Conservation (phyloP, 192 early-diverging fungal genomes). For the Coemansia sp. region DNA sequence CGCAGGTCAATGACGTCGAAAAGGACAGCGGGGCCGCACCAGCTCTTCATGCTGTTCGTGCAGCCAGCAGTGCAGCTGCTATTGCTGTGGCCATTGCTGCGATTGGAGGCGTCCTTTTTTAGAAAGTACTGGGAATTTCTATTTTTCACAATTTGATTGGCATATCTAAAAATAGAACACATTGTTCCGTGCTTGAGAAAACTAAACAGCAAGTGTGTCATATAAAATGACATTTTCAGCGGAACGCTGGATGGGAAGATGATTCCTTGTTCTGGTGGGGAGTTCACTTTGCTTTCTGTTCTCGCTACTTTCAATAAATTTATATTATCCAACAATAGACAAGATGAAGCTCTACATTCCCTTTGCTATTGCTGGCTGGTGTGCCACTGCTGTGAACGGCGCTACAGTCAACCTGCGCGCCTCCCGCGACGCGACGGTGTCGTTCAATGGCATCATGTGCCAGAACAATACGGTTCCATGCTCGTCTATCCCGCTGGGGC, state of each 20-base stretch:
- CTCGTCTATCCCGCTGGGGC: slow-evolving; percentile 25
- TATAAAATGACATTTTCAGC: not conserved
- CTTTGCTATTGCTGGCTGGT: not conserved
- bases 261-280: too few species aligned
- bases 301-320: not conserved
- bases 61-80: not conserved
- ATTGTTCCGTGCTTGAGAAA: not conserved
- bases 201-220: not conserved
- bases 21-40: slow-evolving; percentile 3
- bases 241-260: not conserved
- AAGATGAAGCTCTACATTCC: slow-evolving; percentile 6
- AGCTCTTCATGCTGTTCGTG: not conserved
- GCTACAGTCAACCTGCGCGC: slow-evolving; percentile 16
- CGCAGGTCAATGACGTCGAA: not conserved
- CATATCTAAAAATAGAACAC: not conserved
- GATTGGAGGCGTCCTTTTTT: slow-evolving; percentile 1
- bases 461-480: slow-evolving; percentile 33
- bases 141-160: not conserved
- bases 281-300: not conserved
- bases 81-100: slow-evolving; percentile 1
- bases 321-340: too few species aligned
- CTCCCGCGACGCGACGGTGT: slow-evolving; percentile 29
- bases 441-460: slow-evolving; percentile 43
- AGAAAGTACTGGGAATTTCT: not conserved
- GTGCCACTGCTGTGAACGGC: not conserved